These are phyloP conservation scores for Rhinocladiella mackenziei DNA, from an alignment of 2,329 filamentous ascomycete species.

Conservation along the genomic window DNA sequence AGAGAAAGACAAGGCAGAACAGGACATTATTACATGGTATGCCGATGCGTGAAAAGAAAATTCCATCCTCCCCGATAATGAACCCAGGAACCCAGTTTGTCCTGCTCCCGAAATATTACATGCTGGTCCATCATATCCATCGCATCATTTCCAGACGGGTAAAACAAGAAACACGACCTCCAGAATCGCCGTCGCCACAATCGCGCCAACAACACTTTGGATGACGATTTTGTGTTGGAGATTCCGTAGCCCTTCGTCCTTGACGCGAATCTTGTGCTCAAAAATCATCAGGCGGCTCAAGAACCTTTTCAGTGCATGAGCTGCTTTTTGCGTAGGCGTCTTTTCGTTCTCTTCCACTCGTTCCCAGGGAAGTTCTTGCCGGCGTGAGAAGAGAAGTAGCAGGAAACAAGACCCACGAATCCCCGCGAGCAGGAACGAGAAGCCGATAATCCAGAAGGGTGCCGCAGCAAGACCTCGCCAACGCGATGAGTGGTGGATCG, in stretches of 20 bases:
- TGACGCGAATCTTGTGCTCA: constrained; percentile 20
- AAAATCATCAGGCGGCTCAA: constrained; percentile 19
- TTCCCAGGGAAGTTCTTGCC: constrained; percentile 23
- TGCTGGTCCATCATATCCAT: background rate
- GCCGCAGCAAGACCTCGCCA: constrained; percentile 17
- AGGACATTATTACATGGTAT: too few species aligned
- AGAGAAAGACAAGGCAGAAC: too few species aligned
- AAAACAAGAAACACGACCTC: constrained; percentile 19
- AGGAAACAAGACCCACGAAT: constrained; percentile 19
- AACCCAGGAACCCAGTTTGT: too few species aligned
- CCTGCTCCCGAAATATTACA: too few species aligned
- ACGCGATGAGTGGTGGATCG: constrained; percentile 18
- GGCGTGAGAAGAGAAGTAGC: constrained; percentile 20
- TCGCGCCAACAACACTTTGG: constrained; percentile 15
- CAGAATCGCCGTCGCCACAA: constrained; percentile 14
- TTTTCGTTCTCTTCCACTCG: constrained; percentile 10
- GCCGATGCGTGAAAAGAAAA: too few species aligned
- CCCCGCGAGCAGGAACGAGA: constrained; percentile 21
- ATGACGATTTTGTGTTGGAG: constrained; percentile 21
- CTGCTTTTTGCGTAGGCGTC: background rate
- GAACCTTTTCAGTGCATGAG: constrained; percentile 10
- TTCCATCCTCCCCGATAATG: too few species aligned
- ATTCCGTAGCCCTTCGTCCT: constrained; percentile 15
- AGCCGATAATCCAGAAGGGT: constrained; percentile 16
- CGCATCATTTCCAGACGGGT: constrained; percentile 20